phyloP scores from a whole-genome alignment of 129 eudicot species.

The Centella asiatica region DNA sequence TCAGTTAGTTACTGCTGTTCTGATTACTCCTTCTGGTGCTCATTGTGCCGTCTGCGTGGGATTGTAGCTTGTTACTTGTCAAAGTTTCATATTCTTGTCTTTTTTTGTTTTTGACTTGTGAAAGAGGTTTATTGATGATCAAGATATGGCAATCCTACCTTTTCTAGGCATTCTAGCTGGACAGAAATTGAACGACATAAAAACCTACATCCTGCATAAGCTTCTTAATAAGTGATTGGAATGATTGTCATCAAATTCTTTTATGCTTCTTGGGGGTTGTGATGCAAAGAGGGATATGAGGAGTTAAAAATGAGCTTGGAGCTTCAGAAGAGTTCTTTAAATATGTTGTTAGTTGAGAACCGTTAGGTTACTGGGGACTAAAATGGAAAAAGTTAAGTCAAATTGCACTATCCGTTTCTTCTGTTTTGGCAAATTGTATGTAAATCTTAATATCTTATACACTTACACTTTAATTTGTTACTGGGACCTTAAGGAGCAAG shows the following conservation, averaged over 20 bases:
- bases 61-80: no score
- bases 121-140: background rate
- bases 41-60: no score
- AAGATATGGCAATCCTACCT: background rate
- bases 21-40: background rate
- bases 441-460: background rate
- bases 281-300: background rate
- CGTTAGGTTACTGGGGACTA: background rate
- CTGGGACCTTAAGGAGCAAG: background rate
- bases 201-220: background rate
- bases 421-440: background rate
- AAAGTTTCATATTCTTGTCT: background rate
- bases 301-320: background rate
- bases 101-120: slow-evolving; percentile 4
- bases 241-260: background rate
- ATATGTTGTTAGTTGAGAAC: slow-evolving; percentile 2
- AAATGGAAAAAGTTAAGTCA: background rate
- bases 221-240: background rate
- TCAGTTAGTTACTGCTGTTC: background rate
- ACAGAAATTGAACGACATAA: background rate
- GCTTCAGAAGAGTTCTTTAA: no score
- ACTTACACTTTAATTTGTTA: background rate
- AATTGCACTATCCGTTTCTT: background rate
- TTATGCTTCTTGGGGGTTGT: background rate
- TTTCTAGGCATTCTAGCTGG: background rate